Evolutionary conservation across 2,329 filamentous ascomycete species (phyloP).

Genomic region (Nemania sp.): DNA sequence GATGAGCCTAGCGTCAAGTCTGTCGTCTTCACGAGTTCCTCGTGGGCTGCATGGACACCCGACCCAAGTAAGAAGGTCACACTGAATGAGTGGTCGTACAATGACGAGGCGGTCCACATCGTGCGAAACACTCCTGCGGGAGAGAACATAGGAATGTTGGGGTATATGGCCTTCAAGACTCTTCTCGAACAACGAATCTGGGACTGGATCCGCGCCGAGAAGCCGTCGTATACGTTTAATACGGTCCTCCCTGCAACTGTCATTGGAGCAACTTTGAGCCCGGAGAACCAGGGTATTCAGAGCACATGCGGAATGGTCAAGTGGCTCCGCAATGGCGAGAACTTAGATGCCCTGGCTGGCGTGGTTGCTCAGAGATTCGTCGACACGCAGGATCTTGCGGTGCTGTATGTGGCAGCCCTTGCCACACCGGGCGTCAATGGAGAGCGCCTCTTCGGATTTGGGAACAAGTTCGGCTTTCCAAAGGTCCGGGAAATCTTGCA

Average conservation of each 20-base stretch:
- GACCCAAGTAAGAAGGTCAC: conserved; percentile 43
- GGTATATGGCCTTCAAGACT: conserved; percentile 52
- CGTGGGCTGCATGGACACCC: conserved; percentile 52
- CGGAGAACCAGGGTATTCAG: conserved; percentile 47
- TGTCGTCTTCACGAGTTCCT: conserved; percentile 50
- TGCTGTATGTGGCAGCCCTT: conserved; percentile 51
- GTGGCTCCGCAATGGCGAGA: conserved; percentile 47
- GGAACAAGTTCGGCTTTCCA: conserved; percentile 50
- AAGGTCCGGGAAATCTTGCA: conserved; percentile 48
- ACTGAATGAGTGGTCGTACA: conserved; percentile 48
- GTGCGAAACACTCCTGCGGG: conserved; percentile 34
- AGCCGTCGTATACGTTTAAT: conserved; percentile 50
- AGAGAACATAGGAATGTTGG: conserved; percentile 43
- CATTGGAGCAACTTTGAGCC: conserved; percentile 49
- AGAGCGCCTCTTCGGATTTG: conserved; percentile 51
- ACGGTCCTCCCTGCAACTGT: conserved; percentile 50
- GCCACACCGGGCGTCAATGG: conserved; percentile 46
- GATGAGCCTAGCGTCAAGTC: conserved; percentile 45
- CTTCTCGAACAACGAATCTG: conserved; percentile 50
- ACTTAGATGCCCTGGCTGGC: conserved; percentile 40
- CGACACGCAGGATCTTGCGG: conserved; percentile 48
- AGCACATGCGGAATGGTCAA: conserved; percentile 52
- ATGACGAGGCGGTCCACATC: conserved; percentile 48
- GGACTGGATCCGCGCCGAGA: conserved; percentile 50
- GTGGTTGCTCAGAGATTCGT: conserved; percentile 50